Conservation (phyloP, 1,284 basidiomycete genomes). For the Phylloboletellus chloephorus region DNA sequence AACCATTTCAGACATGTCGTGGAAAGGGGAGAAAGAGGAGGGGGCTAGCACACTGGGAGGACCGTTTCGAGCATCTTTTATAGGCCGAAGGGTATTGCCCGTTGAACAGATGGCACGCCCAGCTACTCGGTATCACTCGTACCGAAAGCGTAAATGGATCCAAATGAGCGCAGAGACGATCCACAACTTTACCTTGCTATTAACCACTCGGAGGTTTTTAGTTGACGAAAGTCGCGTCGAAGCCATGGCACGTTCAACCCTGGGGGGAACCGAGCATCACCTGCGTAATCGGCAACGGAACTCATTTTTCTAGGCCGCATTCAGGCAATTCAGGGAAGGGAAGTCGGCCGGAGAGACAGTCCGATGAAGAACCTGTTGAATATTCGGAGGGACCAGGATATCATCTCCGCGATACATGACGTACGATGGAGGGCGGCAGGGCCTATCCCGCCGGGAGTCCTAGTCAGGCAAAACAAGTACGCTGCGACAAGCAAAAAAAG, state of each 20-base stretch:
- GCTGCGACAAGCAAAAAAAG: too few species aligned
- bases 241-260: constrained; percentile 2
- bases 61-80: constrained; percentile 18
- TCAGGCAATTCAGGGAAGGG: not conserved
- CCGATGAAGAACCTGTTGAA: too few species aligned
- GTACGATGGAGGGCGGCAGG: too few species aligned
- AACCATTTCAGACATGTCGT: constrained; percentile 19
- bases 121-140: constrained; percentile 1
- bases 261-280: constrained; percentile 3
- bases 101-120: constrained; percentile 1
- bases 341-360: too few species aligned
- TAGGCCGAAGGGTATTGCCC: constrained; percentile 11
- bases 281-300: constrained; percentile 16
- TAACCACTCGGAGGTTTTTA: constrained; percentile 5
- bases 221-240: constrained; percentile 6
- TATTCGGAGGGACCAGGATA: too few species aligned
- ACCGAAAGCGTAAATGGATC: constrained; percentile 6
- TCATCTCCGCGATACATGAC: too few species aligned
- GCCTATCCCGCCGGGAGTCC: too few species aligned
- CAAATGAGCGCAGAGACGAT: constrained; percentile 1
- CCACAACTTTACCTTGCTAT: not conserved
- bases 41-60: constrained; percentile 1
- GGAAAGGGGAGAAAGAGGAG: constrained; percentile 2
- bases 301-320: constrained; percentile 6
- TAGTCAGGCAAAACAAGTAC: too few species aligned